These are phyloP conservation scores for Pseudogymnoascus sp. DNA, from an alignment of 2,329 filamentous ascomycete species.

Conservation along the genomic window DNA sequence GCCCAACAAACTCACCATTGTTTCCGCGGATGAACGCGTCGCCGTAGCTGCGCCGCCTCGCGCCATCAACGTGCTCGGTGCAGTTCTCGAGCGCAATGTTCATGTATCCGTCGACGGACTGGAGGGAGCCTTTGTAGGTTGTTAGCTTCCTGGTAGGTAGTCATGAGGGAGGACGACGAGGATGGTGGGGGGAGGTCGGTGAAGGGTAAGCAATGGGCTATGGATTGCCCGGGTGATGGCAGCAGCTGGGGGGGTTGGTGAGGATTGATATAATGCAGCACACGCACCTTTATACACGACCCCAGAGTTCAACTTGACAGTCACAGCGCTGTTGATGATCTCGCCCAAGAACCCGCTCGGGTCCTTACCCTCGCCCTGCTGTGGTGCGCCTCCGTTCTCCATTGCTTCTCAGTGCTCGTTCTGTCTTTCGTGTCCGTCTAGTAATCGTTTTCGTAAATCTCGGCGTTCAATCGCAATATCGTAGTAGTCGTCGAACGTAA, in stretches of 20 bases:
- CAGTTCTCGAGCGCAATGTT: conserved; percentile 98
- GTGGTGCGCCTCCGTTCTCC: conserved; percentile 62
- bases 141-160: conserved; percentile 15
- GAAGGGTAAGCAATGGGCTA: not conserved
- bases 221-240: too few species aligned
- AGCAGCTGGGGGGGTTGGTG: not conserved
- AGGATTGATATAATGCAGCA: not conserved
- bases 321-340: conserved; percentile 89
- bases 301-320: conserved; percentile 97
- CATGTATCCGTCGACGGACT: conserved; percentile 99
- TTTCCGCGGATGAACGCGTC: conserved; percentile 95
- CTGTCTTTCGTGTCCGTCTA: not conserved
- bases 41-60: conserved; percentile 74
- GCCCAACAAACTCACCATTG: conserved; percentile 57
- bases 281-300: conserved; percentile 86
- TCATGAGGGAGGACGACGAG: not conserved
- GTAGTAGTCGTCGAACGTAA: not conserved
- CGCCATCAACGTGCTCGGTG: conserved; percentile 81
- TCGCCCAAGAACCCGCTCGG: conserved; percentile 88
- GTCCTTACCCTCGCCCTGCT: conserved; percentile 71
- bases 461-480: not conserved
- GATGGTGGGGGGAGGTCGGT: not conserved
- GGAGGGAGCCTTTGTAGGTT: conserved; percentile 76
- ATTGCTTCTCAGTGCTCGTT: conserved; percentile 38
- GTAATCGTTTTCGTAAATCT: not conserved